Conservation (phyloP, 1,284 basidiomycete genomes). For the Sporisorium reilianum region DNA sequence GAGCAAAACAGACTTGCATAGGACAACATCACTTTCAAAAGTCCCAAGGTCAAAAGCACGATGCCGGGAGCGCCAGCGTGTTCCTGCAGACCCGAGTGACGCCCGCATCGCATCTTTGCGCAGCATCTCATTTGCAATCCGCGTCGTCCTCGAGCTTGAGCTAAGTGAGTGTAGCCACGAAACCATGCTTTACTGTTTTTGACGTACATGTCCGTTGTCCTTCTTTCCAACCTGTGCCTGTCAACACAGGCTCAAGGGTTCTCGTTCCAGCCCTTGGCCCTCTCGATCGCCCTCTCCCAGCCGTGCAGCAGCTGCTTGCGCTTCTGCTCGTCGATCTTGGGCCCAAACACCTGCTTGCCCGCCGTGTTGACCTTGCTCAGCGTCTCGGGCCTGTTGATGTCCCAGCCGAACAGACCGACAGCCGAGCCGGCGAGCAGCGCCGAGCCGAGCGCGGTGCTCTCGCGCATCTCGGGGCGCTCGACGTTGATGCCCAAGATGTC, state of each 20-base stretch:
- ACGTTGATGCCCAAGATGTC: conserved; percentile 93
- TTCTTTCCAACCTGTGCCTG: background rate
- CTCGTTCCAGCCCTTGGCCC: conserved; percentile 62
- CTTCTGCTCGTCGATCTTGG: conserved; percentile 74
- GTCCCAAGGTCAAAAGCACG: background rate
- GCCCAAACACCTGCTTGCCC: conserved; percentile 80
- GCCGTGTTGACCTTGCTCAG: conserved; percentile 89
- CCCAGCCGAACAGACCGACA: conserved; percentile 92
- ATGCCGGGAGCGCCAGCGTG: background rate
- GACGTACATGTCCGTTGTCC: too few species aligned
- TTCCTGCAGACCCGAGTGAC: background rate
- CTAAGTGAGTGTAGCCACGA: too few species aligned
- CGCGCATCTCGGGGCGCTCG: conserved; percentile 92
- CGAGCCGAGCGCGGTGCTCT: conserved; percentile 97
- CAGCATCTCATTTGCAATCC: background rate
- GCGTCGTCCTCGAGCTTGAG: too few species aligned
- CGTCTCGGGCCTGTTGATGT: conserved; percentile 85
- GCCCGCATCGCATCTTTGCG: background rate
- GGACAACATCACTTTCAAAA: background rate
- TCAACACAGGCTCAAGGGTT: conserved; percentile 33
- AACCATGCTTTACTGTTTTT: too few species aligned
- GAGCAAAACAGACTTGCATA: too few species aligned
- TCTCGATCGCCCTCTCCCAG: conserved; percentile 63
- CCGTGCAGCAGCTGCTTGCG: conserved; percentile 51
- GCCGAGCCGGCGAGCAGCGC: conserved; percentile 94